These are phyloP conservation scores for Chamaecrista fasciculata DNA, from an alignment of 306 rosid genomes.

Conservation along the genomic window DNA sequence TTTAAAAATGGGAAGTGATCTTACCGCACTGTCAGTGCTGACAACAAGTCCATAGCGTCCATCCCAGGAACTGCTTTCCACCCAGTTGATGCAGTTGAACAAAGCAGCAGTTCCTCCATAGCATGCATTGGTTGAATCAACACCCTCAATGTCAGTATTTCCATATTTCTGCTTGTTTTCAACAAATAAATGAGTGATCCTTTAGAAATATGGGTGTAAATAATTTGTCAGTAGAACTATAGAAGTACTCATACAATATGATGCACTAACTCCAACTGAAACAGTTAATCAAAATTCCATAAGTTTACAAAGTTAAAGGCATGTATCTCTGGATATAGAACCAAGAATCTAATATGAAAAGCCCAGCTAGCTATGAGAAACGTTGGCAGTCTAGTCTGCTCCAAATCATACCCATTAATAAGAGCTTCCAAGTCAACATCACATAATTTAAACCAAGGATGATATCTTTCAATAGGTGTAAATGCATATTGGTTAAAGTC, in stretches of 20 bases:
- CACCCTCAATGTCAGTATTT: slow-evolving; percentile 92
- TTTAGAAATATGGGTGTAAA: slow-evolving; percentile 5
- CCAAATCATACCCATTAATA: neutral
- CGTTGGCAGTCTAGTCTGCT: slow-evolving; percentile 11
- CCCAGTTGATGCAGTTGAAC: slow-evolving; percentile 98
- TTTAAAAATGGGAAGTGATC: slow-evolving; percentile 27
- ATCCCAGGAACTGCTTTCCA: slow-evolving; percentile 98
- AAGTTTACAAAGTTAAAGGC: neutral
- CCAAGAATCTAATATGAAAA: slow-evolving; percentile 21
- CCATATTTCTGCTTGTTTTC: slow-evolving; percentile 67
- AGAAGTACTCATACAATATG: slow-evolving; percentile 4
- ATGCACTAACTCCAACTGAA: slow-evolving; percentile 12
- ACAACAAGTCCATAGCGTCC: slow-evolving; percentile 99
- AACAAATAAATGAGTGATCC: slow-evolving; percentile 20
- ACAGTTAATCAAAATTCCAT: slow-evolving; percentile 7
- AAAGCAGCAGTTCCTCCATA: slow-evolving; percentile 99
- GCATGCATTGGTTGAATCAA: slow-evolving; percentile 96
- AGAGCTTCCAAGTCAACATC: slow-evolving; percentile 12
- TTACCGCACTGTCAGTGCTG: slow-evolving; percentile 96
- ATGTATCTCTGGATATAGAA: neutral
- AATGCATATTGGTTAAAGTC: neutral
- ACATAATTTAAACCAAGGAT: slow-evolving; percentile 16
- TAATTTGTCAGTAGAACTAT: slow-evolving; percentile 9
- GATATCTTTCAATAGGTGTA: neutral
- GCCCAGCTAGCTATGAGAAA: slow-evolving; percentile 12